phyloP scores from a whole-genome alignment of 371 early-diverging fungal species.

The Furculomyces boomerangus region DNA sequence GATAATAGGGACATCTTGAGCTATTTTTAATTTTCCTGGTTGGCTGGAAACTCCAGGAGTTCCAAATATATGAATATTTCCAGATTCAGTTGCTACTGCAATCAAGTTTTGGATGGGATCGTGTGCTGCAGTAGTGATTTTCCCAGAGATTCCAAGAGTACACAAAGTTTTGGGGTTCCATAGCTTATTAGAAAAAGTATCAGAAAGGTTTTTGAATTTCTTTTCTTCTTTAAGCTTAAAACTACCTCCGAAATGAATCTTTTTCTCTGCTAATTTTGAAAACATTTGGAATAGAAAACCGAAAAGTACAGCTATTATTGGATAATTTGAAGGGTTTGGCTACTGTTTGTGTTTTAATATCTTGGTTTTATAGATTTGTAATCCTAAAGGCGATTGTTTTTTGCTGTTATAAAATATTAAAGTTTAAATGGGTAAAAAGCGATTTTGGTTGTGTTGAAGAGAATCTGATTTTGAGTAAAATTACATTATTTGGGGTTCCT shows the following conservation, averaged over 20 bases:
- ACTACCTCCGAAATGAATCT: not conserved
- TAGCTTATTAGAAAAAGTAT: not conserved
- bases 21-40: not conserved
- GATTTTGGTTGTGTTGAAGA: no score
- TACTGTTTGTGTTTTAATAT: no score
- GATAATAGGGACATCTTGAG: not conserved
- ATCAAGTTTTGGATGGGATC: conserved; percentile 15
- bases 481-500: no score
- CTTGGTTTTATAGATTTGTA: no score
- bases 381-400: no score
- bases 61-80: conserved; percentile 8
- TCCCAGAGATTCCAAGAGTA: not conserved
- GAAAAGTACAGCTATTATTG: no score
- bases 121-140: conserved; percentile 7
- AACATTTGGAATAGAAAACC: no score
- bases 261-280: not conserved
- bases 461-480: no score
- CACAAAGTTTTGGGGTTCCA: not conserved
- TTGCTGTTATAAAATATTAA: no score
- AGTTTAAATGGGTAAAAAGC: no score
- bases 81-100: conserved; percentile 13
- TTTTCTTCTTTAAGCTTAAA: not conserved
- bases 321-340: no score
- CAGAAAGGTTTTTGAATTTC: not conserved
- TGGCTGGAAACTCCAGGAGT: conserved; percentile 2